phyloP scores from a whole-genome alignment of 2,329 filamentous ascomycete genomes.

The Sporothrix schenckii region DNA sequence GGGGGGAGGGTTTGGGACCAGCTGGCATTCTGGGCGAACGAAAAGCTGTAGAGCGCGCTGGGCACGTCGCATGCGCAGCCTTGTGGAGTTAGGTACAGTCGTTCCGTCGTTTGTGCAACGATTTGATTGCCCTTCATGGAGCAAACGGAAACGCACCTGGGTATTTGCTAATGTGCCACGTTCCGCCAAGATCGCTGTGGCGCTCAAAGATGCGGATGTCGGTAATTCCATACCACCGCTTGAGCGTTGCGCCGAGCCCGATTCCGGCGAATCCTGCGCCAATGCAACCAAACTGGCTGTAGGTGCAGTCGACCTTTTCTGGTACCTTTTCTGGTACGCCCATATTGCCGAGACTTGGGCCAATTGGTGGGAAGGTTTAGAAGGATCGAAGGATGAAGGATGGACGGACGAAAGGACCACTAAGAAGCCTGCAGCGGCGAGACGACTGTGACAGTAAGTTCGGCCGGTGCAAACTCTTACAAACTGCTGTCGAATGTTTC shows the following conservation, averaged over 20 bases:
- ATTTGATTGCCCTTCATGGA: not conserved
- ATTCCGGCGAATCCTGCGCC: slow-evolving; percentile 6
- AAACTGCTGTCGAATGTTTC: too few relatives aligned
- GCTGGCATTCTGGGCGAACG: not conserved
- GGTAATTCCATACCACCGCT: slow-evolving; percentile 14
- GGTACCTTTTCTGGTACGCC: too few relatives aligned
- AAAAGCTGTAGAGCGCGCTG: slow-evolving; percentile 17
- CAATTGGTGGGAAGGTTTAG: too few relatives aligned
- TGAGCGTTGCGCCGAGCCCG: slow-evolving; percentile 19
- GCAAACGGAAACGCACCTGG: not conserved
- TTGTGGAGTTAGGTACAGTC: not conserved
- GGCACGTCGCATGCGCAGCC: slow-evolving; percentile 13
- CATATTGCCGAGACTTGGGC: not conserved
- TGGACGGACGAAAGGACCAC: too few relatives aligned
- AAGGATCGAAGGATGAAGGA: too few relatives aligned
- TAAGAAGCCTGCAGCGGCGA: too few relatives aligned
- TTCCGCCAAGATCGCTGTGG: not conserved
- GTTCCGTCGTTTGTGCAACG: too few relatives aligned
- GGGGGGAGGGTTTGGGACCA: not conserved
- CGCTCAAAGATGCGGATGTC: slow-evolving; percentile 16
- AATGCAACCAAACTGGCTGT: slow-evolving; percentile 23
- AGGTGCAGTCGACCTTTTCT: not conserved
- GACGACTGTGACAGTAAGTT: too few relatives aligned
- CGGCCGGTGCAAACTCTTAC: too few relatives aligned
- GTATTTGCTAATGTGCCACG: slow-evolving; percentile 13